phyloP scores from a whole-genome alignment of 73 alveolate genomes.

The Halteria grandinella region DNA sequence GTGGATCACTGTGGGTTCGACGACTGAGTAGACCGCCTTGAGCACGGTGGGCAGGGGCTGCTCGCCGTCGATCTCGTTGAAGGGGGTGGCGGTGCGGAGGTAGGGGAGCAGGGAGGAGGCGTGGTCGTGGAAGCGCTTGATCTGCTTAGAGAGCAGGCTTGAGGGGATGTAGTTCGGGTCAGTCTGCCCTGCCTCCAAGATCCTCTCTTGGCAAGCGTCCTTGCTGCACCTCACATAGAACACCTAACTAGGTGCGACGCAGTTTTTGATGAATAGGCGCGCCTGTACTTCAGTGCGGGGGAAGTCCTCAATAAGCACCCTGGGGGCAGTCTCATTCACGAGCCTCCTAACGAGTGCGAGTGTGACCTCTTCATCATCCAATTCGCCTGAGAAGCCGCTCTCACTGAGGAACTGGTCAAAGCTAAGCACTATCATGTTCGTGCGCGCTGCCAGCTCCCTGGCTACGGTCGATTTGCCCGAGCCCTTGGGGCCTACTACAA shows the following conservation, averaged over 20 bases:
- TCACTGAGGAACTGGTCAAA: conserved; percentile 68
- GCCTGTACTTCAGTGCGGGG: conserved; percentile 81
- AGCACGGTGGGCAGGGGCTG: conserved; percentile 9
- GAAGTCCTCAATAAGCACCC: conserved; percentile 82
- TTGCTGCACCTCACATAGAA: conserved; percentile 56
- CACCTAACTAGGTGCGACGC: conserved; percentile 50
- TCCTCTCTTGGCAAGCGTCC: conserved; percentile 67
- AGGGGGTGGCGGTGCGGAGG: conserved; percentile 18
- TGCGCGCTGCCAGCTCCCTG: conserved; percentile 70
- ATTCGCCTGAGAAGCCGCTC: conserved; percentile 30
- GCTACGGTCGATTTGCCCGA: conserved; percentile 86
- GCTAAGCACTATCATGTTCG: conserved; percentile 71
- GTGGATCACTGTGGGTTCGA: conserved; percentile 70
- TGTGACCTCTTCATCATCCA: conserved; percentile 64
- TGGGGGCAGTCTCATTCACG: conserved; percentile 61
- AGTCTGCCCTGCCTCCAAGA: conserved; percentile 60
- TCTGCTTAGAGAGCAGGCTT: conserved; percentile 36
- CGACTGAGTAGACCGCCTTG: conserved; percentile 26
- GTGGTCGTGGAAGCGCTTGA: conserved; percentile 54
- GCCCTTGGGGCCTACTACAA: conserved; percentile 84
- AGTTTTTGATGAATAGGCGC: conserved; percentile 68
- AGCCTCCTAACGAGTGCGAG: conserved; percentile 63
- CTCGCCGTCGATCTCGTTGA: conserved; percentile 58
- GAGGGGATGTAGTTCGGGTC: conserved; percentile 62
- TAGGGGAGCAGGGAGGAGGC: conserved; percentile 31